Base-by-base conservation (phyloP, 352 stramenopile species). In the Halophytophthora batemanensis region DNA sequence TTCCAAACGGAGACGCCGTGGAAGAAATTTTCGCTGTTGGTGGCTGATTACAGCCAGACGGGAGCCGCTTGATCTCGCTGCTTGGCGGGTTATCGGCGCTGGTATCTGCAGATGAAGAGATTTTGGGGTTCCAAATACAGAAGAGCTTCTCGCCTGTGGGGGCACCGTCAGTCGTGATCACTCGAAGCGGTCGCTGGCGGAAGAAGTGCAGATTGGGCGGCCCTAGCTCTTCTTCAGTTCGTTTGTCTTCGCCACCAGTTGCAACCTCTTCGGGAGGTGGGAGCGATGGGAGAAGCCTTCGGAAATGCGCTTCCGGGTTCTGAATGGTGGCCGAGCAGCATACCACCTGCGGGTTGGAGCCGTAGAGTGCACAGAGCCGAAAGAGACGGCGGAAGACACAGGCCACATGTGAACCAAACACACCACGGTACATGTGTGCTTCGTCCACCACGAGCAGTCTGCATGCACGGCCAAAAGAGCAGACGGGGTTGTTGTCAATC, bases 251-350 rank as follows among this genome's bases (percentile, higher is more conserved):
- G 15, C 18, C 28, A 53, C n/a, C 7, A 12, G 22, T 18, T 19
- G 23, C 21, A 40, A 21, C 2, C 19, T 15, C 10, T 2, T 13
- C 13, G 7, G 25, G 39, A 12, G 69, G 69, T 15, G 77, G 77
- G 25, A 89, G 59, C 6, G 19, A 45, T 2, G 96, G 95, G 34
- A 98, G 71, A 15, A 99, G 64, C 35, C 90, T 61, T 18, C 72
- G 62, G 58, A 99, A 98, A 56, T 98, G 96, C 40, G 87, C 66
- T 56, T 73, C 71, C 5, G 96, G 94, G 56, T 98, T 97, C 14
- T 78, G 64, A 56, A 99, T 97, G 5, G 96, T 99, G 23, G 97
- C 97, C 2, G 96, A 99, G 57, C 95, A 98, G 61, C 74, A 95
- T 15, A 99, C 81, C 39, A 99, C 96, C 44, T 92, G 86, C 6